Percentiles rank a stretch among this genome's conserved stretches.
These are phyloP conservation scores for Laguncularia racemosa DNA, from an alignment of 345 rosid genomes.

Conservation along the genomic window DNA sequence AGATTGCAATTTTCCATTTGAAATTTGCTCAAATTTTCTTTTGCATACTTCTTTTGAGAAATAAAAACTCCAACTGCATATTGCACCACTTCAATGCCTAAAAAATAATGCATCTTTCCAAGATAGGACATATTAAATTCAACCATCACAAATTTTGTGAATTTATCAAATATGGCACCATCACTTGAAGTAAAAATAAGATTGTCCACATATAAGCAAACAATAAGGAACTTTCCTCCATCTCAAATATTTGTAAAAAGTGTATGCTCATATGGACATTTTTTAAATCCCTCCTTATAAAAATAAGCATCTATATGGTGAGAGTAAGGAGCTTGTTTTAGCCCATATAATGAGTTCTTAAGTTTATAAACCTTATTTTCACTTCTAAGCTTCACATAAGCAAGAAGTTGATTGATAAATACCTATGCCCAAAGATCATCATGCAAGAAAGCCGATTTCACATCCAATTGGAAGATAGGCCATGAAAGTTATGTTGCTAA, in stretches of 20 bases:
- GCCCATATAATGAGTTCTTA: not conserved
- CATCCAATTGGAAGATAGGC: not conserved
- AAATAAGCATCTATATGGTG: conserved; percentile 1
- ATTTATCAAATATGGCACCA: not conserved
- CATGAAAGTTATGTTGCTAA: not conserved
- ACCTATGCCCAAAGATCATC: not conserved
- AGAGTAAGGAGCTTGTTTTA: not conserved
- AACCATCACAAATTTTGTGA: not conserved
- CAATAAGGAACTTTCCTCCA: not conserved
- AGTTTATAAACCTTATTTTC: not conserved
- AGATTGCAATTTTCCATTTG: not conserved
- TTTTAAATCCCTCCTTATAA: not conserved
- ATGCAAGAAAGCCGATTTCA: conserved; percentile 9
- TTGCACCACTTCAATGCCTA: conserved; percentile 9
- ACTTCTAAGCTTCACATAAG: too few relatives aligned
- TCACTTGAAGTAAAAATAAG: conserved; percentile 2
- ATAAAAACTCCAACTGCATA: not conserved
- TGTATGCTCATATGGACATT: conserved; percentile 2
- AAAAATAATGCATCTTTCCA: not conserved
- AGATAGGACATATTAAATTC: conserved; percentile 8
- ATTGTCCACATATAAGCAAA: conserved; percentile 7
- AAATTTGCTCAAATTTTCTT: conserved; percentile 1
- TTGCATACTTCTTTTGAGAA: conserved; percentile 2
- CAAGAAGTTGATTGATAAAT: not conserved
- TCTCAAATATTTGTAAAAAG: not conserved